These are phyloP conservation scores for Kalmanozyma brasiliensis DNA, from an alignment of 1,284 basidiomycete genomes.

Conservation along the genomic window DNA sequence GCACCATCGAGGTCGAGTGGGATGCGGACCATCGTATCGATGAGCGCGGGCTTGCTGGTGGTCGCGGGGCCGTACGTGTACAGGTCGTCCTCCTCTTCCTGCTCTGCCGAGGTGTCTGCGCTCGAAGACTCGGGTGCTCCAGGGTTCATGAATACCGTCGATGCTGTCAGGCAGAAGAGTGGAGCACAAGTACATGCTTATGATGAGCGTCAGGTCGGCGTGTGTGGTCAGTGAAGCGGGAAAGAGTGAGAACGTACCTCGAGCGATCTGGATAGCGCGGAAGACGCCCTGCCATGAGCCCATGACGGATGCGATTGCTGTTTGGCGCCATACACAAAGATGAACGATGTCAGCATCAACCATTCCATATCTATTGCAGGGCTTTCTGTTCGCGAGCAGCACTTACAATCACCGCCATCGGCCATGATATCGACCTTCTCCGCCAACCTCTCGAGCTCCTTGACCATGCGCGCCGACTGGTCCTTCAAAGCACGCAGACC, in stretches of 20 bases:
- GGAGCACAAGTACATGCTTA: neutral
- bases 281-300: constrained; percentile 65
- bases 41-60: constrained; percentile 38
- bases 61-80: constrained; percentile 33
- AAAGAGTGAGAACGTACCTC: constrained; percentile 35
- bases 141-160: constrained; percentile 28
- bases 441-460: constrained; percentile 56
- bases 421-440: constrained; percentile 62
- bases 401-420: constrained; percentile 59
- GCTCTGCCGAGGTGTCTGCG: constrained; percentile 26
- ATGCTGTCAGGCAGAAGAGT: constrained; percentile 13
- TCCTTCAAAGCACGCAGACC: constrained; percentile 58
- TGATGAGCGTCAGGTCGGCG: neutral
- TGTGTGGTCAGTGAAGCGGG: neutral
- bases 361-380: neutral
- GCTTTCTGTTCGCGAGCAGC: neutral
- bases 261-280: constrained; percentile 63
- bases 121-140: neutral
- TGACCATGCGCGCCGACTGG: constrained; percentile 59
- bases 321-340: neutral
- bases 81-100: constrained; percentile 37
- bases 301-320: constrained; percentile 64
- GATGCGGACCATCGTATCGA: constrained; percentile 51
- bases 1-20: constrained; percentile 49
- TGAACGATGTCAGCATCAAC: constrained; percentile 1